Conservation (phyloP, 23 red algal species). For the Chondrus crispus region DNA sequence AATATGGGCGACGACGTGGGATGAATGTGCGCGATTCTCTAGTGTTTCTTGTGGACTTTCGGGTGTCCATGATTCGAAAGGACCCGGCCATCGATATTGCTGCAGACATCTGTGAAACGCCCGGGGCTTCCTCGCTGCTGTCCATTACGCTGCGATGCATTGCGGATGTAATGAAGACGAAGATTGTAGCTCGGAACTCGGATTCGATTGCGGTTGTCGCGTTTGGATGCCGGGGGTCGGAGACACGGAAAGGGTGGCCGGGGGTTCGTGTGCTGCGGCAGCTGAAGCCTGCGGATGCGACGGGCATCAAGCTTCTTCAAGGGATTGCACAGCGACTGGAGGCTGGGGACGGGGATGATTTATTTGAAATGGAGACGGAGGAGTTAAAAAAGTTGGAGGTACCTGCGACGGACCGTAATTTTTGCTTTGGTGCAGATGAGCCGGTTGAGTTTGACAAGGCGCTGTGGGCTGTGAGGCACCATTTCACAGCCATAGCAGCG, state of each 20-base stretch:
- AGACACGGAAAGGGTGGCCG: constrained; percentile 25
- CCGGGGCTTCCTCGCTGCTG: neutral
- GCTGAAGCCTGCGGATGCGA: constrained; percentile 7
- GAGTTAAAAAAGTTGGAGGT: neutral
- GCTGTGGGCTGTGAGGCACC: constrained; percentile 43
- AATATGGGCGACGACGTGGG: neutral
- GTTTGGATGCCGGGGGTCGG: constrained; percentile 27
- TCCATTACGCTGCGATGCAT: constrained; percentile 37
- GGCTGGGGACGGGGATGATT: constrained; percentile 30
- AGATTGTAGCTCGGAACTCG: neutral
- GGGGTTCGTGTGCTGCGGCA: constrained; percentile 40
- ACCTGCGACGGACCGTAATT: neutral
- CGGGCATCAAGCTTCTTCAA: constrained; percentile 16
- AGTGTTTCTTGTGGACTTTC: constrained; percentile 56
- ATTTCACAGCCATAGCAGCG: constrained; percentile 39
- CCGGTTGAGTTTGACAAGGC: constrained; percentile 53
- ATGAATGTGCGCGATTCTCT: constrained; percentile 39
- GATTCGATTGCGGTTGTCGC: constrained; percentile 43
- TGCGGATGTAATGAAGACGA: constrained; percentile 49
- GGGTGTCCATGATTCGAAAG: constrained; percentile 16
- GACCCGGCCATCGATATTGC: constrained; percentile 2
- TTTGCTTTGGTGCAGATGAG: constrained; percentile 43
- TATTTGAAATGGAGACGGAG: neutral
- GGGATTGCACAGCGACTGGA: constrained; percentile 33
- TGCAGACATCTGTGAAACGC: neutral